phyloP scores from a whole-genome alignment of 2,329 filamentous ascomycete species.

The Trichoderma sp. region DNA sequence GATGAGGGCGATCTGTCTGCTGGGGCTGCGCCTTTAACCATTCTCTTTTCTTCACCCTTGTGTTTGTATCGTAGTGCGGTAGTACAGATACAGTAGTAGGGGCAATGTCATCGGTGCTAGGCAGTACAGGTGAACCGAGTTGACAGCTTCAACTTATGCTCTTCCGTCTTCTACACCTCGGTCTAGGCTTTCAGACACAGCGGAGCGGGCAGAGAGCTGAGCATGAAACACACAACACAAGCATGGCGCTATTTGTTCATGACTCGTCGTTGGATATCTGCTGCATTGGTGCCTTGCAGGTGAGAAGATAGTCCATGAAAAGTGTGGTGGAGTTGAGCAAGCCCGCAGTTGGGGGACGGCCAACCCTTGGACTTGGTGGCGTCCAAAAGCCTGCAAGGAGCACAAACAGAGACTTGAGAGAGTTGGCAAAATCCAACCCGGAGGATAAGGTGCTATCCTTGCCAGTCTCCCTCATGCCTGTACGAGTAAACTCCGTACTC shows the following conservation, averaged over 20 bases:
- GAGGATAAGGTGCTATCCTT: not conserved
- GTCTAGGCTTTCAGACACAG: not conserved
- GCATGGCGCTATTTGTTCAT: not conserved
- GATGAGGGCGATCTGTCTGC: constrained; percentile 8
- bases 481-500: not conserved
- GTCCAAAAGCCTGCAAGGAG: not conserved
- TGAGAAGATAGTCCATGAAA: not conserved
- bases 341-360: not conserved
- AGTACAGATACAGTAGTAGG: not conserved
- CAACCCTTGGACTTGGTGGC: not conserved
- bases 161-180: not conserved
- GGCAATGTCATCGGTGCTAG: not conserved
- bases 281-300: not conserved
- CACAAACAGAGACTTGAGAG: not conserved
- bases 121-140: not conserved
- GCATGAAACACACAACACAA: not conserved
- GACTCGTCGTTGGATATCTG: not conserved
- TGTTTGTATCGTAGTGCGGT: not conserved
- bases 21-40: not conserved
- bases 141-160: not conserved
- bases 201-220: not conserved
- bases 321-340: constrained; percentile 10
- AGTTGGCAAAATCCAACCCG: not conserved
- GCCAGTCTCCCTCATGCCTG: not conserved
- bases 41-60: not conserved